Conservation (phyloP, 352 stramenopile genomes). For the Thalassiosira mediterranea region DNA sequence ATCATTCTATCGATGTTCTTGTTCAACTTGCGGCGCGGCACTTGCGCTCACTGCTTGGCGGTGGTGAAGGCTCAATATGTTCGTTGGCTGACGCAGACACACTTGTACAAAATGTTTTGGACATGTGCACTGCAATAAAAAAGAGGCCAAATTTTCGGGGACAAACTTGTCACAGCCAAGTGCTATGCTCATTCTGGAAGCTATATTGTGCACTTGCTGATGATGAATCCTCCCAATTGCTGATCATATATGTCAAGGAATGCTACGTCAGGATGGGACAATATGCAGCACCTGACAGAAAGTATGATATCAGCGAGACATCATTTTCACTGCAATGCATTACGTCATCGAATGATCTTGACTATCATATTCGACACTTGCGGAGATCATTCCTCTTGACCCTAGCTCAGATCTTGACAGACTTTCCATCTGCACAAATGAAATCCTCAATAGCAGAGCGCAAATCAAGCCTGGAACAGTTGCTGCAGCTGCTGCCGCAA, state of each 20-base stretch:
- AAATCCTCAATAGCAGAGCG: constrained; percentile 19
- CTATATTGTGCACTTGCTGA: constrained; percentile 45
- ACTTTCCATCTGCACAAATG: constrained; percentile 1
- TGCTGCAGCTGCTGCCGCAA: constrained; percentile 30
- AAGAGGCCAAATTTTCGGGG: neutral
- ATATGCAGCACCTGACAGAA: constrained; percentile 6
- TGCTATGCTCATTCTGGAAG: constrained; percentile 18
- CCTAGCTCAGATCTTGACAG: constrained; percentile 14
- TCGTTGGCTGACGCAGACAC: constrained; percentile 36
- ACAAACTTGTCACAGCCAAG: neutral
- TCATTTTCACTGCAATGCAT: constrained; percentile 41
- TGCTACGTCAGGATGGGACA: constrained; percentile 14
- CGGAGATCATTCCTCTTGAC: constrained; percentile 21
- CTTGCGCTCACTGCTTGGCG: constrained; percentile 33
- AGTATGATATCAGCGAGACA: constrained; percentile 2
- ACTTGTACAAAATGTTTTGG: constrained; percentile 32
- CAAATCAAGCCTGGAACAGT: constrained; percentile 23
- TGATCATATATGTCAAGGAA: constrained; percentile 39
- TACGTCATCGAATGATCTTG: constrained; percentile 19
- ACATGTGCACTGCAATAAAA: constrained; percentile 21
- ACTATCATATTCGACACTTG: constrained; percentile 16
- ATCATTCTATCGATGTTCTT: constrained; percentile 13
- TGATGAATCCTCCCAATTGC: constrained; percentile 41
- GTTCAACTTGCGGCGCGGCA: constrained; percentile 36
- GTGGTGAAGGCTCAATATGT: constrained; percentile 14